phyloP scores from a whole-genome alignment of 352 stramenopile species.

The Pythium scleroteichum region DNA sequence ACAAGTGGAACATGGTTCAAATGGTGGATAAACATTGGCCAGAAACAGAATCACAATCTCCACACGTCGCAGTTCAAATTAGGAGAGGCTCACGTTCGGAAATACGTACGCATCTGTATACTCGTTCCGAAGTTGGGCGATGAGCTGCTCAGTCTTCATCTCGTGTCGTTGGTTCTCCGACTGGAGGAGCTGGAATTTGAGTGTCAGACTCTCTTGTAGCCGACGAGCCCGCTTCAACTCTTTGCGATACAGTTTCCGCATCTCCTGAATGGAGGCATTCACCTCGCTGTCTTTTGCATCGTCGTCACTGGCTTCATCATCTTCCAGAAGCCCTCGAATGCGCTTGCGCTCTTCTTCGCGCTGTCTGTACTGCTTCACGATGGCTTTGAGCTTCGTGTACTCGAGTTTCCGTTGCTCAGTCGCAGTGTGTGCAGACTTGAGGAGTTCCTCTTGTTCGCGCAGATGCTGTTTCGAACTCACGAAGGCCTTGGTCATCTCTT shows the following conservation, averaged over 20 bases:
- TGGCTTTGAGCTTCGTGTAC: conserved; percentile 37
- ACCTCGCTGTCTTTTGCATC: neutral
- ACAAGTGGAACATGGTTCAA: conserved; percentile 5
- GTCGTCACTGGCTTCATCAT: conserved; percentile 5
- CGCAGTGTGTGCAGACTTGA: conserved; percentile 31
- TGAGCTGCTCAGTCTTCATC: conserved; percentile 52
- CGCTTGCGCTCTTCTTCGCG: conserved; percentile 36
- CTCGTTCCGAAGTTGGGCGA: conserved; percentile 57
- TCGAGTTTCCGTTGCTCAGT: conserved; percentile 38
- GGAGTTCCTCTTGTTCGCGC: conserved; percentile 34
- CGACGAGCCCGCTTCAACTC: conserved; percentile 42
- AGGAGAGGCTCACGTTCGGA: conserved; percentile 26
- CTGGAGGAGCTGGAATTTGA: conserved; percentile 62
- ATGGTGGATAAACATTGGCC: conserved; percentile 7
- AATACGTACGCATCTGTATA: conserved; percentile 74
- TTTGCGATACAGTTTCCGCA: conserved; percentile 33
- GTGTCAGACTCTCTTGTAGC: conserved; percentile 47
- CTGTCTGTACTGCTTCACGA: conserved; percentile 41
- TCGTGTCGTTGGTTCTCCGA: conserved; percentile 57
- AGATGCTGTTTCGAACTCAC: conserved; percentile 27
- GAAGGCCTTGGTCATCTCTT: neutral
- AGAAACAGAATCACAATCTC: conserved; percentile 1
- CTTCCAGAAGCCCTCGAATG: conserved; percentile 36
- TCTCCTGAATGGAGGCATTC: conserved; percentile 1
- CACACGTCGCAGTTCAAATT: conserved; percentile 21